Percentiles rank a stretch among this genome's conserved stretches.
Evolutionary conservation across 805 yeast species (phyloP).

Genomic region (Clavispora santaluciae): DNA sequence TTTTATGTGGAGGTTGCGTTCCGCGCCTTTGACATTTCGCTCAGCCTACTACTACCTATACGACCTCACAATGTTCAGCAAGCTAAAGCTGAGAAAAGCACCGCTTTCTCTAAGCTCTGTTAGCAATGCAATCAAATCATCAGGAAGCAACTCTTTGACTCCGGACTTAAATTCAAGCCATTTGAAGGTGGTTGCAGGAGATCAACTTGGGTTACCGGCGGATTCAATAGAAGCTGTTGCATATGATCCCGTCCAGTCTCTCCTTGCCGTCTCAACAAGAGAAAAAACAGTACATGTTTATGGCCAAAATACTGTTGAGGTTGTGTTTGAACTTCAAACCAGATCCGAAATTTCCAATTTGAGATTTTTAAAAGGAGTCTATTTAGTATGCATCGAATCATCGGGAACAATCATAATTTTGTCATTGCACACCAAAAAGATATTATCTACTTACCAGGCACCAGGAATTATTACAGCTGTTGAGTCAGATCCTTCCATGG

Average conservation of each 20-base stretch:
- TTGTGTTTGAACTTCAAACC: conserved; percentile 50
- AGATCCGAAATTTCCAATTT: conserved; percentile 50
- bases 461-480: conserved; percentile 64
- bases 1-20: too few relatives aligned
- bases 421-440: conserved; percentile 59
- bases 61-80: conserved; percentile 26
- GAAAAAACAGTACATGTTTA: conserved; percentile 67
- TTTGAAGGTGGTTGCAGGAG: conserved; percentile 22
- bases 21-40: too few relatives aligned
- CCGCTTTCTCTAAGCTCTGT: conserved; percentile 39
- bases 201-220: conserved; percentile 38
- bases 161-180: conserved; percentile 33
- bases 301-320: conserved; percentile 81
- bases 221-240: conserved; percentile 68
- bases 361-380: conserved; percentile 73
- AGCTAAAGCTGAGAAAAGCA: conserved; percentile 36
- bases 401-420: conserved; percentile 60
- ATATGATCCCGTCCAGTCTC: conserved; percentile 83
- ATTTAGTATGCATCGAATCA: conserved; percentile 66
- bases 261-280: conserved; percentile 76
- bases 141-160: conserved; percentile 25
- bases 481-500: conserved; percentile 81
- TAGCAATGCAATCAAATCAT: conserved; percentile 36
- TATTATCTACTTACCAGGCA: conserved; percentile 56
- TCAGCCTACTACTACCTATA: neutral